These are phyloP conservation scores for Hymenoscyphus salicellus DNA, from an alignment of 2,329 filamentous ascomycete species.

Conservation along the genomic window DNA sequence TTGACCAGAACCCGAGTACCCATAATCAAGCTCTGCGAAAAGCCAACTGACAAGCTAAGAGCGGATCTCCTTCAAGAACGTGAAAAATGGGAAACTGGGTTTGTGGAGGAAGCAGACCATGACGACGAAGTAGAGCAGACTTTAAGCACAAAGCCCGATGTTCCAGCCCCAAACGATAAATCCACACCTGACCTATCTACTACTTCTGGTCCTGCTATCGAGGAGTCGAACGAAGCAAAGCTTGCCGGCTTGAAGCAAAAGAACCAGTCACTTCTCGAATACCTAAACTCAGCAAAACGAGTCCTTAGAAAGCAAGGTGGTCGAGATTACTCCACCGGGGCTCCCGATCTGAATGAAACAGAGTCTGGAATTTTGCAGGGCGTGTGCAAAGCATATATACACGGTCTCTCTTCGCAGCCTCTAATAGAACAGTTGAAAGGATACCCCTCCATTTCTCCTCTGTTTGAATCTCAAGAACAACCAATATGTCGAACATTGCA, in stretches of 20 bases:
- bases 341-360: slow-evolving; percentile 24
- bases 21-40: slow-evolving; percentile 82
- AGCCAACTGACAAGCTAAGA: slow-evolving; percentile 59
- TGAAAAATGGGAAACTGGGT: slow-evolving; percentile 66
- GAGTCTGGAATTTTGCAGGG: slow-evolving; percentile 51
- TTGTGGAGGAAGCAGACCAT: slow-evolving; percentile 27
- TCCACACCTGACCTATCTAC: neutral
- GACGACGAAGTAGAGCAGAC: slow-evolving; percentile 29
- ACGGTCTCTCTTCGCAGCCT: slow-evolving; percentile 48
- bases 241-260: slow-evolving; percentile 31
- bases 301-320: slow-evolving; percentile 31
- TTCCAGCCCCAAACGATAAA: neutral
- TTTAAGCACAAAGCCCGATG: neutral
- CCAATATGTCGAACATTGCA: slow-evolving; percentile 45
- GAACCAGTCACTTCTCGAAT: slow-evolving; percentile 32
- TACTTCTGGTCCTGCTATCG: neutral
- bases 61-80: slow-evolving; percentile 62
- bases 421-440: slow-evolving; percentile 46
- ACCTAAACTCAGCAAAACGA: slow-evolving; percentile 33
- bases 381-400: slow-evolving; percentile 53
- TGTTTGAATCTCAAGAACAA: slow-evolving; percentile 32
- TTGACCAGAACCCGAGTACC: slow-evolving; percentile 77
- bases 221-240: slow-evolving; percentile 13
- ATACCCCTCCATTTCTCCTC: slow-evolving; percentile 47
- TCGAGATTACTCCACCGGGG: slow-evolving; percentile 28